A percentile compares a stretch with the other conserved stretches of the same genome.
Conservation (phyloP, 345 rosid genomes). For the Pelargonium nanum region DNA sequence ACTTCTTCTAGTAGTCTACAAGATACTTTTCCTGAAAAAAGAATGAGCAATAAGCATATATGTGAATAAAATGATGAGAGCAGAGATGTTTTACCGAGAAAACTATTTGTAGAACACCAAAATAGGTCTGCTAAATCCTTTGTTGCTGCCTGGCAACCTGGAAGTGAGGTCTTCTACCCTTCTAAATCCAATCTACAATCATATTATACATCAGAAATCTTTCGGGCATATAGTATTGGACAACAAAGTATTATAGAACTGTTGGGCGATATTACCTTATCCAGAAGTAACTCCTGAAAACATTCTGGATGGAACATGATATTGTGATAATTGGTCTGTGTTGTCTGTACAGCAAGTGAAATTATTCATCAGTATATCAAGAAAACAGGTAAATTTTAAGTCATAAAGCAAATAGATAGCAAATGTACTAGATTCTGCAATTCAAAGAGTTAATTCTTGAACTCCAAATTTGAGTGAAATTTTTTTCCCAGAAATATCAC, state of each 20-base stretch:
- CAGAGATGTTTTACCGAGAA: neutral
- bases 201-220: neutral
- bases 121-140: slow-evolving; percentile 72
- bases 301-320: slow-evolving; percentile 43
- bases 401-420: neutral
- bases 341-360: slow-evolving; percentile 62
- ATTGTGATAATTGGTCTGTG: slow-evolving; percentile 38
- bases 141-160: slow-evolving; percentile 45
- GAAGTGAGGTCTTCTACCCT: slow-evolving; percentile 66
- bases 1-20: too few species aligned
- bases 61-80: too few species aligned
- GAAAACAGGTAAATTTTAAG: neutral
- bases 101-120: slow-evolving; percentile 57
- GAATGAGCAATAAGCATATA: too few species aligned
- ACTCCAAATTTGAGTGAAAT: too few species aligned
- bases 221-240: neutral
- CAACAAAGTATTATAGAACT: neutral
- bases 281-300: slow-evolving; percentile 77
- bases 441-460: neutral
- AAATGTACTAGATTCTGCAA: neutral
- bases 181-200: slow-evolving; percentile 78
- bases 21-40: too few species aligned
- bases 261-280: slow-evolving; percentile 44
- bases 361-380: neutral
- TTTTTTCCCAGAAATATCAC: too few species aligned